phyloP scores from a whole-genome alignment of 768 basidiomycete genomes.

The Suillus brevipes region DNA sequence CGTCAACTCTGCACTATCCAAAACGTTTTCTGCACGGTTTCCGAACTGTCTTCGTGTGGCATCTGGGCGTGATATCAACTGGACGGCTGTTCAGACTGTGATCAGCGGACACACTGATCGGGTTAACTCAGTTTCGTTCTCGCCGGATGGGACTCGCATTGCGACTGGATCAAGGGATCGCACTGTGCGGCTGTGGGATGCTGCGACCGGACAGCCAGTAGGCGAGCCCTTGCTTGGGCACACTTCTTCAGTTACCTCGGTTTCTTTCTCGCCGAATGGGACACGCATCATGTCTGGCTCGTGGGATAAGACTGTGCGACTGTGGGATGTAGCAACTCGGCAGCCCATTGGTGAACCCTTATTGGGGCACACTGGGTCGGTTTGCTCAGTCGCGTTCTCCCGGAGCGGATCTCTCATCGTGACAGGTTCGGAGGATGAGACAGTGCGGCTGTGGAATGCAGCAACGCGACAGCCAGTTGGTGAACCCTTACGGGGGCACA shows the following conservation, averaged over 20 bases:
- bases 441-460: too few relatives aligned
- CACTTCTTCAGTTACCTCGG: rapidly evolving
- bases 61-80: slow-evolving; percentile 1
- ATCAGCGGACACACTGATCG: not conserved
- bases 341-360: not conserved
- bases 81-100: not conserved
- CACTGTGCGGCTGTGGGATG: not conserved
- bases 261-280: not conserved
- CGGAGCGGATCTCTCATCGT: too few relatives aligned
- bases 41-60: not conserved
- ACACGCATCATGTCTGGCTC: not conserved
- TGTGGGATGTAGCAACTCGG: not conserved
- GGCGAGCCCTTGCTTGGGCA: not conserved
- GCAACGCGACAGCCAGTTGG: too few relatives aligned
- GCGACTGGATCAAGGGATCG: not conserved
- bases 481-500: too few relatives aligned
- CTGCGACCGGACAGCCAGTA: not conserved
- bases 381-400: too few relatives aligned
- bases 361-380: not conserved
- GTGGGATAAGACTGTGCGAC: not conserved
- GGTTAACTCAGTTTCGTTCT: not conserved
- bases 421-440: too few relatives aligned
- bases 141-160: not conserved
- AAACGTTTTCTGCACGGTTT: not conserved
- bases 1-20: not conserved